Evolutionary conservation across 257 asterid genomes (phyloP).

Genomic region (Coffea eugenioides): DNA sequence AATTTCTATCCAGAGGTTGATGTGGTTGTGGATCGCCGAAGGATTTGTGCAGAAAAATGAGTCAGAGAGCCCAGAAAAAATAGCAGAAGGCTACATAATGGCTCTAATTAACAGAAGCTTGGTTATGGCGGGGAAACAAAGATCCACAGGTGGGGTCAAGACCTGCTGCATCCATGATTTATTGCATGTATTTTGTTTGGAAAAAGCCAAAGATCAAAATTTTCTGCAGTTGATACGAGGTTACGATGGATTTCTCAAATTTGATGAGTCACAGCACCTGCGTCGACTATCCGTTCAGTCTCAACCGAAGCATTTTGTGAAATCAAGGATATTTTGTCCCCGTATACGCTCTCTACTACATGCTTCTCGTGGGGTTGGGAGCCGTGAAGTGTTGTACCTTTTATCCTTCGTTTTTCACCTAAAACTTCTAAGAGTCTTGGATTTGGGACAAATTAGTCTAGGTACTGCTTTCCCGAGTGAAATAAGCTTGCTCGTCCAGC

Average conservation of each 20-base stretch:
- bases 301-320: background rate
- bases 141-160: background rate
- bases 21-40: background rate
- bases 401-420: background rate
- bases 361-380: background rate
- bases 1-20: background rate
- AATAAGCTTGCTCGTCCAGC: background rate
- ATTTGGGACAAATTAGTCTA: background rate
- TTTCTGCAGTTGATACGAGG: background rate
- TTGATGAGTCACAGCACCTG: background rate
- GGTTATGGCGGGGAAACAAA: background rate
- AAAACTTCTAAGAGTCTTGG: background rate
- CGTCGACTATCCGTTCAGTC: background rate
- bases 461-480: background rate
- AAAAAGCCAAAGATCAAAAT: background rate
- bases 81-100: background rate
- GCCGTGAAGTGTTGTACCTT: fast-evolving
- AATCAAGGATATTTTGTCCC: background rate
- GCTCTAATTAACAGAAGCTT: background rate
- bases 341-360: background rate
- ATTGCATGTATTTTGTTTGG: background rate
- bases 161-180: background rate
- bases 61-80: background rate
- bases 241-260: background rate
- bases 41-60: background rate